Evolutionary conservation across 164 flowering plant species (phyloP), one percentile per base, ranked within the genome.

Genomic region (Chloranthus sessilifolius): DNA sequence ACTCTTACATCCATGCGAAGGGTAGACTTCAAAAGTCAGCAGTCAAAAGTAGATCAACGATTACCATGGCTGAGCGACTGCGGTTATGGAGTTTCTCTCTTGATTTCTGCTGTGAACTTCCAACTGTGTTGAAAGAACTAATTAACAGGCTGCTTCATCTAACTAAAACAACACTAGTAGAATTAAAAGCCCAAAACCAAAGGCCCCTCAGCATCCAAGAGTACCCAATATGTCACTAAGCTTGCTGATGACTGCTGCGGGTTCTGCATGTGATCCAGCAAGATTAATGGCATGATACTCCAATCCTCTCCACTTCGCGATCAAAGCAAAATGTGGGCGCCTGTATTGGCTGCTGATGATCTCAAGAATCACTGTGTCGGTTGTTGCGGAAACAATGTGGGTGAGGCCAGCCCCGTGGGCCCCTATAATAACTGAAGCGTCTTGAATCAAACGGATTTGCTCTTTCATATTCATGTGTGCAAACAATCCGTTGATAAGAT

Each of bases 381-480:
- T 80, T 23, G 62, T 47, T 21, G 99, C 97, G 4, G 99, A 72
- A 33, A 89, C 67, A 24, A 94, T 74, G 55, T 94, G 96, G 25
- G 99, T 94, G 12, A 94, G 82, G 40, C 99, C 99, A 5, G 99
- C 99, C 26, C 99, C 99, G 52, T 94, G 99, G 35, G 99, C 99
- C n/a, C 99, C 97, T 23, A 89, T 67, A 45, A 94, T 84, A 48
- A 94, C 88, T 0, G 88, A 78, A 15, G 99, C 97, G 64, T 89
- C 99, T 66, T 83, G 85, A 61, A 94, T 81, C 26, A 92, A 86
- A 52, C 67, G 75, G 42, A 94, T 63, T 60, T 94, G 99, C 52
- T 89, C 99, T 60, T 81, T 94, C 95, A 94, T 76, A 27, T 89
- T 1, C 96, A 86, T 86, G 65, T 94, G 99, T 0, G 83, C 99